A percentile compares a stretch with the other conserved stretches of the same genome.
These are phyloP conservation scores for Tolypocladium album DNA, from an alignment of 2,329 filamentous ascomycete genomes.

Conservation along the genomic window DNA sequence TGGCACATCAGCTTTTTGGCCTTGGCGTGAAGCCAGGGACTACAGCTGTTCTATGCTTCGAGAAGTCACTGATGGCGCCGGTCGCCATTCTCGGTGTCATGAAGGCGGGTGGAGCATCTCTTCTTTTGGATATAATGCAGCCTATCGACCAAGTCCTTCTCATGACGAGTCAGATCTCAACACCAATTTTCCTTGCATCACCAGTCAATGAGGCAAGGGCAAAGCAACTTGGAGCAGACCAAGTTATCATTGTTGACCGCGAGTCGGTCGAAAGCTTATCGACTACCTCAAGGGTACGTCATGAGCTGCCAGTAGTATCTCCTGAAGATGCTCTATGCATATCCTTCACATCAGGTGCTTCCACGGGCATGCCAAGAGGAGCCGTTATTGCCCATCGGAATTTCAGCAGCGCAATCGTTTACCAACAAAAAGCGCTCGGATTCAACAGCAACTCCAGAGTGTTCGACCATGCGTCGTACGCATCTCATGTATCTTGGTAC, in stretches of 20 bases:
- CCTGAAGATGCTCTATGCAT: constrained; percentile 15
- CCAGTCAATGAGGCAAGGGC: constrained; percentile 2
- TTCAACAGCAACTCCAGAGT: constrained; percentile 3
- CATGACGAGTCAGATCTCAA: constrained; percentile 8
- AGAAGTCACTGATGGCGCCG: constrained; percentile 11
- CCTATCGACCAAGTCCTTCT: constrained; percentile 7
- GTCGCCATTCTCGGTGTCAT: constrained; percentile 12
- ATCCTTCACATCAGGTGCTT: constrained; percentile 41
- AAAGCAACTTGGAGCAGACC: neutral
- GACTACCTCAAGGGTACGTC: neutral
- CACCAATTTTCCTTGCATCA: constrained; percentile 10
- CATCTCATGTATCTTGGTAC: neutral
- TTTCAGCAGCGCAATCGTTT: constrained; percentile 4
- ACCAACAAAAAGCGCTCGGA: constrained; percentile 5
- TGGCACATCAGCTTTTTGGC: constrained; percentile 5
- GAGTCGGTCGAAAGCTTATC: neutral
- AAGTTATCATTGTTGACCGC: constrained; percentile 1
- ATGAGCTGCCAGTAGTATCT: constrained; percentile 3
- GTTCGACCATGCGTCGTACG: constrained; percentile 4
- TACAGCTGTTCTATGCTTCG: constrained; percentile 10
- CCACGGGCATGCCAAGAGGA: constrained; percentile 38
- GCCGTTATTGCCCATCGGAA: constrained; percentile 23
- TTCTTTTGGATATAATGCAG: constrained; percentile 15
- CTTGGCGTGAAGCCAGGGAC: constrained; percentile 15
- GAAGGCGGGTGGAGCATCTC: constrained; percentile 11